phyloP scores from a whole-genome alignment of 768 basidiomycete genomes.

The Mycena sanguinolenta region DNA sequence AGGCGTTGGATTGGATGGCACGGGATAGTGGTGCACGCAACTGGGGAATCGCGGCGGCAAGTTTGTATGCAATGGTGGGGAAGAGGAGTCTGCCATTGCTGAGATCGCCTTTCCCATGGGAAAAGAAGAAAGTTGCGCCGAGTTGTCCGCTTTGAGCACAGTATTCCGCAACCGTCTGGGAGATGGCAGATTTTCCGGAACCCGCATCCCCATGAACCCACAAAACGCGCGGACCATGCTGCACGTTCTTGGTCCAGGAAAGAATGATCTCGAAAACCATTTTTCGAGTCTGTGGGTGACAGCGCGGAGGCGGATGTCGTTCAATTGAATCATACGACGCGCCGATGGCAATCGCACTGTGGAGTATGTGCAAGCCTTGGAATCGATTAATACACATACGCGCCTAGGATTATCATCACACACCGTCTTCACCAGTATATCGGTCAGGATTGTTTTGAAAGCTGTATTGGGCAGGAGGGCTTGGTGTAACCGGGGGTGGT shows the following conservation, averaged over 20 bases:
- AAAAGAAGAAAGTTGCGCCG: conserved; percentile 38
- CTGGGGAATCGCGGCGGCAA: conserved; percentile 37
- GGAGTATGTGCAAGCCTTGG: conserved; percentile 31
- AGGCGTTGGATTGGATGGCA: conserved; percentile 42
- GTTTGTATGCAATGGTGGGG: conserved; percentile 37
- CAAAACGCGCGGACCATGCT: conserved; percentile 21
- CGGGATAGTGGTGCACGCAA: conserved; percentile 39
- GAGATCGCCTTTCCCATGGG: conserved; percentile 26
- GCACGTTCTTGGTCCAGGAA: conserved; percentile 31
- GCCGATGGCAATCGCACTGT: conserved; percentile 37
- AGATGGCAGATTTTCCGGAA: conserved; percentile 30
- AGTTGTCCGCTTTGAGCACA: conserved; percentile 36
- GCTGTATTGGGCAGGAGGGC: not conserved
- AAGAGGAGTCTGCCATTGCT: conserved; percentile 29
- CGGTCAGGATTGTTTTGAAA: not conserved
- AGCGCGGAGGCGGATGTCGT: conserved; percentile 35
- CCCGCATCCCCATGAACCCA: conserved; percentile 37
- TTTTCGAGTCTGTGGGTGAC: conserved; percentile 39
- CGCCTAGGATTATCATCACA: not conserved
- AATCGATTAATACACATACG: not conserved
- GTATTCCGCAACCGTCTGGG: conserved; percentile 36
- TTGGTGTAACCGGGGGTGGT: not conserved
- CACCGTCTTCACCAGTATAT: conserved; percentile 31
- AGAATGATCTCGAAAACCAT: conserved; percentile 33
- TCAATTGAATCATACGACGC: conserved; percentile 37